Percentiles rank a stretch among this genome's conserved stretches.
Conservation (phyloP, 1,284 basidiomycete species). For the Irpex lacteus region DNA sequence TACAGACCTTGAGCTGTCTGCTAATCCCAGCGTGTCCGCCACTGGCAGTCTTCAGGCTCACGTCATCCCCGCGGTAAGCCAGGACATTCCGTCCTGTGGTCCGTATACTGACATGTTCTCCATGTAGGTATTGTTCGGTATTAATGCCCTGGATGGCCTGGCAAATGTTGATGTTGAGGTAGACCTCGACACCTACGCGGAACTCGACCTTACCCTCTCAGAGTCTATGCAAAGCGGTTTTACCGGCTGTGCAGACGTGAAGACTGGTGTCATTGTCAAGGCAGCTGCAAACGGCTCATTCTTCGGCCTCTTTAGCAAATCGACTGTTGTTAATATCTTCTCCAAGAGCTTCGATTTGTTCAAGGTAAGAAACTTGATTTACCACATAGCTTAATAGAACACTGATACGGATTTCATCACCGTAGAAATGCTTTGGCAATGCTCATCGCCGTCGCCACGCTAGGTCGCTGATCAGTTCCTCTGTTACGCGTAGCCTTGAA, state of each 20-base stretch:
- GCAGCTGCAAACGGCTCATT: constrained; percentile 22
- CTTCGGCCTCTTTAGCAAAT: constrained; percentile 6
- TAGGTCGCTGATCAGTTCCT: neutral
- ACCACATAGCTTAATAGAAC: neutral
- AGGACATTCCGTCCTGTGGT: neutral
- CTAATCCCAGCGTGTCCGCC: constrained; percentile 36
- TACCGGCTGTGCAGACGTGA: constrained; percentile 27
- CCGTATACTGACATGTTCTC: neutral
- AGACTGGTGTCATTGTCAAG: constrained; percentile 21
- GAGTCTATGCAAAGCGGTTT: constrained; percentile 3
- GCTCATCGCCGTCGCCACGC: neutral
- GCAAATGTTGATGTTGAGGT: constrained; percentile 37
- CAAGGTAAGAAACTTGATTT: neutral
- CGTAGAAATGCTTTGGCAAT: constrained; percentile 3
- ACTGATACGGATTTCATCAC: neutral
- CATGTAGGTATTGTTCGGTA: constrained; percentile 25
- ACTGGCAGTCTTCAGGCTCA: constrained; percentile 43
- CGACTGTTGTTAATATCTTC: constrained; percentile 1
- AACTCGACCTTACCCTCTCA: constrained; percentile 25
- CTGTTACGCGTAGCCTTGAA: neutral
- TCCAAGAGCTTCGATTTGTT: constrained; percentile 4
- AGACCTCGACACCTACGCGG: constrained; percentile 39
- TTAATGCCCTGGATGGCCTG: constrained; percentile 33
- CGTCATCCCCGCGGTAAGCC: constrained; percentile 41
- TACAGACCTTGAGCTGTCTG: constrained; percentile 41